These are phyloP conservation scores for Combretum micranthum DNA, from an alignment of 345 rosid species.

Conservation along the genomic window DNA sequence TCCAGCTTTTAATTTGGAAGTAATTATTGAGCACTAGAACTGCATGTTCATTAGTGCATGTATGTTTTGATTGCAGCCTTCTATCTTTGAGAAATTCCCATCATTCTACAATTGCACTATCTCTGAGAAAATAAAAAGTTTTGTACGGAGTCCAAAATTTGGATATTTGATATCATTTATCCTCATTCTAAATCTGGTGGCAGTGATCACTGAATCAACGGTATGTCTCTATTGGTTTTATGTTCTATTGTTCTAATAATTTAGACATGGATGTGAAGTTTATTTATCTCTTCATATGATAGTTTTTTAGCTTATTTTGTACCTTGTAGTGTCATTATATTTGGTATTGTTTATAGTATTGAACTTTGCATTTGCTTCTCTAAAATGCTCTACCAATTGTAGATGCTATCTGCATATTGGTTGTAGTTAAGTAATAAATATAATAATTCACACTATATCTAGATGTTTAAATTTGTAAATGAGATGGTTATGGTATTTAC, in stretches of 20 bases:
- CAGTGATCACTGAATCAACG: conserved; percentile 90
- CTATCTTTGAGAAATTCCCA: conserved; percentile 59
- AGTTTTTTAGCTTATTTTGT: no score
- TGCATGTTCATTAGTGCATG: conserved; percentile 3
- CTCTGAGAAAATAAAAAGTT: conserved; percentile 66
- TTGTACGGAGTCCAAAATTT: conserved; percentile 61
- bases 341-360: no score
- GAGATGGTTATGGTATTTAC: no score
- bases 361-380: no score
- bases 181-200: conserved; percentile 70
- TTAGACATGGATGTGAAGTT: no score
- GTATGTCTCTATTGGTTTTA: conserved; percentile 30
- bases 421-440: no score
- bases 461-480: no score
- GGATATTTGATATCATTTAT: conserved; percentile 64
- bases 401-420: no score
- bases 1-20: conserved; percentile 1
- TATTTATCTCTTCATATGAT: no score
- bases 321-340: no score
- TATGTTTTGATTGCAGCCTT: conserved; percentile 50
- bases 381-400: no score
- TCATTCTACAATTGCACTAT: conserved; percentile 53
- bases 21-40: conserved; percentile 2
- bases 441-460: no score
- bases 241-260: not conserved